Evolutionary conservation across 116 monocot genomes (phyloP).

Genomic region (Thalassia testudinum): DNA sequence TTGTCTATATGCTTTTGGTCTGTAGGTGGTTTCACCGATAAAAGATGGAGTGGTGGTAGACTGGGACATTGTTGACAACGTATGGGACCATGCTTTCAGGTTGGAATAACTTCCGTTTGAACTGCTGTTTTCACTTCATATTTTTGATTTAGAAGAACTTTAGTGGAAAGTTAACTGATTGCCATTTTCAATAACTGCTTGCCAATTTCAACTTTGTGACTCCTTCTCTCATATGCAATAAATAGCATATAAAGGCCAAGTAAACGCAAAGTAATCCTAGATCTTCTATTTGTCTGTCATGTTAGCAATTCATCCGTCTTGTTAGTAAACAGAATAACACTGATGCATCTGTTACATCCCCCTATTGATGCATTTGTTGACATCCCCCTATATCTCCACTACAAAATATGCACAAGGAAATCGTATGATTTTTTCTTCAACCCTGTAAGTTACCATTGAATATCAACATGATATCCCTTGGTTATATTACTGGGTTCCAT

Average conservation of each 20-base stretch:
- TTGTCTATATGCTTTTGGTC: neutral
- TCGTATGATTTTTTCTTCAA: too few relatives aligned
- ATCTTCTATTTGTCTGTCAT: too few relatives aligned
- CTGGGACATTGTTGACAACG: conserved; percentile 91
- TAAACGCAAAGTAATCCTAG: too few relatives aligned
- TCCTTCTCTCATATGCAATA: too few relatives aligned
- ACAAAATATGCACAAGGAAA: too few relatives aligned
- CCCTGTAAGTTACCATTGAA: neutral
- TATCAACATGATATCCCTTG: neutral
- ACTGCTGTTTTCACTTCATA: neutral
- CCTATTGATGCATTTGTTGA: neutral
- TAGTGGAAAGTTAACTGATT: neutral
- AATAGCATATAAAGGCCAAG: too few relatives aligned
- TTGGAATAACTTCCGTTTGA: neutral
- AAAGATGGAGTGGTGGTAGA: conserved; percentile 75
- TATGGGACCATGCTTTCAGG: conserved; percentile 98
- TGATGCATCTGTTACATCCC: too few relatives aligned
- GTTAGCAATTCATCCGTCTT: too few relatives aligned
- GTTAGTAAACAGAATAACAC: too few relatives aligned
- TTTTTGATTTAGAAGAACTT: neutral
- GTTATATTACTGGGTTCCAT: neutral
- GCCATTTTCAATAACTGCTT: neutral
- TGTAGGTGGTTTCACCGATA: conserved; percentile 79
- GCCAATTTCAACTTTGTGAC: neutral
- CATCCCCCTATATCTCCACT: neutral